Conservation (phyloP, 345 rosid species). For the Limnanthes douglasii region DNA sequence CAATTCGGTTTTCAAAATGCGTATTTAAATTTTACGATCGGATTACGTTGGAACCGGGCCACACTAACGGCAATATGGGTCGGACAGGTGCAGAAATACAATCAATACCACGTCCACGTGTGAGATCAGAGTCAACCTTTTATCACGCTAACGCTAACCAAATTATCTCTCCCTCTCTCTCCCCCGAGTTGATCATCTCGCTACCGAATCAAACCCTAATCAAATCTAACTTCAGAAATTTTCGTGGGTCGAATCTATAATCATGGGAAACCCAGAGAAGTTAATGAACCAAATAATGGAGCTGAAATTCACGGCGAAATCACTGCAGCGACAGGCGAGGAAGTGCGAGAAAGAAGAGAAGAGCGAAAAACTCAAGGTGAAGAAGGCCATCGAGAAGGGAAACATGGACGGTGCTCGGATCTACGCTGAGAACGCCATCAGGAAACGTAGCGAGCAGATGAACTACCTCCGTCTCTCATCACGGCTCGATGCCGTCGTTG, state of each 20-base stretch:
- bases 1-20: no score
- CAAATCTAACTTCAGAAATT: no score
- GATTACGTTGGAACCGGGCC: no score
- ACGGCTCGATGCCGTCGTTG: conserved; percentile 90
- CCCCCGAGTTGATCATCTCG: no score
- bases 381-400: conserved; percentile 98
- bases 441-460: conserved; percentile 97
- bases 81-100: no score
- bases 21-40: no score
- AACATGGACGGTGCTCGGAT: conserved; percentile 98
- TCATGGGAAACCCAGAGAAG: conserved; percentile 90
- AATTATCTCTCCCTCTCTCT: no score
- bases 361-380: conserved; percentile 83
- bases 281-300: conserved; percentile 93
- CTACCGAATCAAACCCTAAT: no score
- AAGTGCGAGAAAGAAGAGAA: conserved; percentile 99
- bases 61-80: no score
- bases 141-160: no score
- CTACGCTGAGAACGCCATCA: conserved; percentile 94
- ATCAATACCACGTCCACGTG: no score
- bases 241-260: background rate
- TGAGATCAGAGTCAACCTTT: no score
- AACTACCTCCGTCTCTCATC: conserved; percentile 88
- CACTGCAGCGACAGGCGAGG: conserved; percentile 75
- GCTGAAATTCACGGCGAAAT: conserved; percentile 79